A percentile compares a stretch with the other conserved stretches of the same genome.
Conservation (phyloP, 148 eudicot species). For the Rhododendron ovatum region DNA sequence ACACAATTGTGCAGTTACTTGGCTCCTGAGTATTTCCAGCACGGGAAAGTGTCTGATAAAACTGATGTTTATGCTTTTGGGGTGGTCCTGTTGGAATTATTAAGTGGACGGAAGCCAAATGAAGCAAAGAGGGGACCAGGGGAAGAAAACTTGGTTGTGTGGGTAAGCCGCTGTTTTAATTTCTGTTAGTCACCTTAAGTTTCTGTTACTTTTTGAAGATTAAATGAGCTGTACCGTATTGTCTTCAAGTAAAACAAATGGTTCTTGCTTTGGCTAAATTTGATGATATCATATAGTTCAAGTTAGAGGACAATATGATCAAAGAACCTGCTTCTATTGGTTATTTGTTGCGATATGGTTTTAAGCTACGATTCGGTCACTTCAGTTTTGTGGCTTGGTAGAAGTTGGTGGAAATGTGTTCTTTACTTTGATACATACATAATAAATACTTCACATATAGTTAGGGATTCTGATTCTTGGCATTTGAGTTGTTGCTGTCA, state of each 20-base stretch:
- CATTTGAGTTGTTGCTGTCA: background rate
- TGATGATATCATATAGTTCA: background rate
- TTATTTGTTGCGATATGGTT: background rate
- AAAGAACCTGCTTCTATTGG: background rate
- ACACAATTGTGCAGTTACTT: constrained; percentile 54
- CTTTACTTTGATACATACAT: background rate
- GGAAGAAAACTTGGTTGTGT: constrained; percentile 87
- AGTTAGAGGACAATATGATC: background rate
- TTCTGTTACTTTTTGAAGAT: background rate
- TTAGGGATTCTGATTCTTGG: background rate
- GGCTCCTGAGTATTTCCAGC: constrained; percentile 99
- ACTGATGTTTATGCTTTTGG: constrained; percentile 97
- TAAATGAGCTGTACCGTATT: background rate
- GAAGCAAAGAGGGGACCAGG: constrained; percentile 77
- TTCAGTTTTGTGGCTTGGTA: background rate
- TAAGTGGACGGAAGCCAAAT: constrained; percentile 87
- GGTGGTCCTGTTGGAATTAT: constrained; percentile 78
- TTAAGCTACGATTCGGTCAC: background rate
- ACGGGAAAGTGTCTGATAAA: constrained; percentile 90
- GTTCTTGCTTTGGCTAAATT: background rate
- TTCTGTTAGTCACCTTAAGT: background rate
- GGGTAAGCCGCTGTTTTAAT: constrained; percentile 55
- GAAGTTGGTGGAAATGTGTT: background rate
- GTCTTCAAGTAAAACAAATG: background rate
- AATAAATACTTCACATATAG: background rate